Evolutionary conservation across 1,139 yeast genomes (phyloP).

Genomic region (Kodamaea ohmeri): DNA sequence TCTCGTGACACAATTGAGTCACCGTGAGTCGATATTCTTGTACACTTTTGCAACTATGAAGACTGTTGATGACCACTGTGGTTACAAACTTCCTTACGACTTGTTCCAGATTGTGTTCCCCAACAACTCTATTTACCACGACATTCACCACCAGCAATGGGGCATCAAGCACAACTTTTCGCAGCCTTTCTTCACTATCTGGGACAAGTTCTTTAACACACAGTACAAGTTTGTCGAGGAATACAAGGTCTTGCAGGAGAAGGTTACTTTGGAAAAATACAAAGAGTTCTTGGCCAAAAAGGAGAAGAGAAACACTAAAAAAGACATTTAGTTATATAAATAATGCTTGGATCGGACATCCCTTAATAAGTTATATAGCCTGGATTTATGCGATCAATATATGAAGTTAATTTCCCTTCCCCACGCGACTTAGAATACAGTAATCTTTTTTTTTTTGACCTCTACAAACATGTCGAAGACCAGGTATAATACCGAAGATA

Average conservation of each 20-base stretch:
- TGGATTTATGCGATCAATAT: not conserved
- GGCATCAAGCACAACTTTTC: slow-evolving; percentile 91
- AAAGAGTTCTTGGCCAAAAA: slow-evolving; percentile 56
- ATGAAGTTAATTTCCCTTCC: not conserved
- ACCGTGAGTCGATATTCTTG: slow-evolving; percentile 72
- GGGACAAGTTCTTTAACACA: slow-evolving; percentile 78
- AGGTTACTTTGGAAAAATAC: slow-evolving; percentile 60
- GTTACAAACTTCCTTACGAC: slow-evolving; percentile 88
- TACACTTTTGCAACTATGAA: slow-evolving; percentile 89
- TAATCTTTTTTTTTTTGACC: slow-evolving; percentile 1
- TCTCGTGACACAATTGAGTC: slow-evolving; percentile 57
- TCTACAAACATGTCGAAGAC: slow-evolving; percentile 46
- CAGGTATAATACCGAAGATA: slow-evolving; percentile 75
- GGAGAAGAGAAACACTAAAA: slow-evolving; percentile 13
- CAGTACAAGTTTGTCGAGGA: slow-evolving; percentile 66
- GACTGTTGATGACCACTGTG: slow-evolving; percentile 98
- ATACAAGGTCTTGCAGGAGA: slow-evolving; percentile 54
- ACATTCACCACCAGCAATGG: slow-evolving; percentile 94
- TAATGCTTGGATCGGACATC: no score
- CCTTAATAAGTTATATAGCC: no score
- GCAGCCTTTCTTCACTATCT: slow-evolving; percentile 94
- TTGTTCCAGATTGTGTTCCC: slow-evolving; percentile 88
- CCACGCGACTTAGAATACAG: not conserved
- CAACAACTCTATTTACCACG: slow-evolving; percentile 93
- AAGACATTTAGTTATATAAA: slow-evolving; percentile 10